These are phyloP conservation scores for bread wheat (Triticum aestivum) DNA, from an alignment of 176 grass and related monocot genomes.

Conservation along the genomic window DNA sequence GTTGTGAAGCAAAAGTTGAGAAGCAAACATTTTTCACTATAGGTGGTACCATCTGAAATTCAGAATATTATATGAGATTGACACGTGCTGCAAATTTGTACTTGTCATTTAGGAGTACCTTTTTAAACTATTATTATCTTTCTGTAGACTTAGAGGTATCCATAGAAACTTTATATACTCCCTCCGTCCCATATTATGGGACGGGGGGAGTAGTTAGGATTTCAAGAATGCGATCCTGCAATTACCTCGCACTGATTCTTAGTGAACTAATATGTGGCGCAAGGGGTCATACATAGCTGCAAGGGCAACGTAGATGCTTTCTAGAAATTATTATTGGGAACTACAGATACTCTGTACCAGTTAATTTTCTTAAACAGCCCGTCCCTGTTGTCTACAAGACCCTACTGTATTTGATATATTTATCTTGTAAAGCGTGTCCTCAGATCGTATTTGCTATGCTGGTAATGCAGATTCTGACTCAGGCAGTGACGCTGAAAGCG, in stretches of 20 bases:
- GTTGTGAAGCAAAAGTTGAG: no score
- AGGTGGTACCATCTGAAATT: not conserved
- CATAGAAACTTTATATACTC: not conserved
- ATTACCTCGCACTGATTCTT: not conserved
- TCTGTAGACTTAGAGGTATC: not conserved
- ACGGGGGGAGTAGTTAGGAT: not conserved
- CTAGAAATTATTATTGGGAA: not conserved
- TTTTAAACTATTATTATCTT: not conserved
- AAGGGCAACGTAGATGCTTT: not conserved
- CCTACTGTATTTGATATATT: not conserved
- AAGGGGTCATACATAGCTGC: not conserved
- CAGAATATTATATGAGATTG: not conserved
- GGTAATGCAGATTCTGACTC: slow-evolving; percentile 81
- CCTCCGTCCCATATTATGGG: no score
- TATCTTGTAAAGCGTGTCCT: slow-evolving; percentile 8
- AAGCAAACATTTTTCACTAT: not conserved
- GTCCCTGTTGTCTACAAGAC: not conserved
- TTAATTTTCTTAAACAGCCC: not conserved
- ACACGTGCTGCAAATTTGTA: not conserved
- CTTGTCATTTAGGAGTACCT: not conserved
- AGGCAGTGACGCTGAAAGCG: slow-evolving; percentile 68
- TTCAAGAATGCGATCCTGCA: not conserved
- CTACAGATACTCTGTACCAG: not conserved
- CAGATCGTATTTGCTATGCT: slow-evolving; percentile 23
- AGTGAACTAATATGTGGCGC: not conserved